phyloP scores from a whole-genome alignment of 192 early-diverging fungal species.

The Gryganskiella cystojenkinii region DNA sequence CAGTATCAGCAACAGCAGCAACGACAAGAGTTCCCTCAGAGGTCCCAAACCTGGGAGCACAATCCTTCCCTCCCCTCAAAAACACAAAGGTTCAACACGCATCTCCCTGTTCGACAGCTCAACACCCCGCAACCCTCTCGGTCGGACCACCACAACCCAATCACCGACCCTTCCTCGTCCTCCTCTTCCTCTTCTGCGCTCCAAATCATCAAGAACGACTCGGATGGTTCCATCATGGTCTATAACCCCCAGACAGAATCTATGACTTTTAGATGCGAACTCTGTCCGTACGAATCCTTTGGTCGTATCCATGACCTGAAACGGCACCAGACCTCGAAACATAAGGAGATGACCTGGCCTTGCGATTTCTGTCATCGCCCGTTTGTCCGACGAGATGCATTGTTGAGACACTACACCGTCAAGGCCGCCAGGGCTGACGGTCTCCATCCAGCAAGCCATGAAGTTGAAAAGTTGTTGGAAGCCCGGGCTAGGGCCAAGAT shows the following conservation, averaged over 20 bases:
- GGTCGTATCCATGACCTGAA: slow-evolving; percentile 49
- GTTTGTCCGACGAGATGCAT: slow-evolving; percentile 41
- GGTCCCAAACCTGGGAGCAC: neutral
- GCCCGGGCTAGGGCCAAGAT: slow-evolving; percentile 43
- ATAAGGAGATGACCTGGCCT: slow-evolving; percentile 53
- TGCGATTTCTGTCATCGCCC: slow-evolving; percentile 50
- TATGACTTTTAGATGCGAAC: slow-evolving; percentile 42
- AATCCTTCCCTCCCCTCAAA: neutral
- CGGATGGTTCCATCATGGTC: slow-evolving; percentile 41
- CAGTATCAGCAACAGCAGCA: neutral
- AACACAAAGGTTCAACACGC: neutral
- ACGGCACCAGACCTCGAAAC: slow-evolving; percentile 46
- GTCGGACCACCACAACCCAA: too few relatives aligned
- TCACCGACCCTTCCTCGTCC: neutral
- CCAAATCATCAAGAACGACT: slow-evolving; percentile 13
- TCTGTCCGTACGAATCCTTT: slow-evolving; percentile 41
- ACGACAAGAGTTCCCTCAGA: neutral
- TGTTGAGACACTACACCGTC: slow-evolving; percentile 48
- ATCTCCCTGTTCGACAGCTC: too few relatives aligned
- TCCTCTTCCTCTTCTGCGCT: neutral
- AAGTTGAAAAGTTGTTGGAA: slow-evolving; percentile 37
- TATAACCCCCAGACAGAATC: slow-evolving; percentile 32
- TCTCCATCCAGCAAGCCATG: slow-evolving; percentile 41
- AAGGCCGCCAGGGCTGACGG: slow-evolving; percentile 50
- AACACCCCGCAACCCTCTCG: too few relatives aligned